Evolutionary conservation across 2,329 filamentous ascomycete species (phyloP).

Genomic region (Amauroascus niger): DNA sequence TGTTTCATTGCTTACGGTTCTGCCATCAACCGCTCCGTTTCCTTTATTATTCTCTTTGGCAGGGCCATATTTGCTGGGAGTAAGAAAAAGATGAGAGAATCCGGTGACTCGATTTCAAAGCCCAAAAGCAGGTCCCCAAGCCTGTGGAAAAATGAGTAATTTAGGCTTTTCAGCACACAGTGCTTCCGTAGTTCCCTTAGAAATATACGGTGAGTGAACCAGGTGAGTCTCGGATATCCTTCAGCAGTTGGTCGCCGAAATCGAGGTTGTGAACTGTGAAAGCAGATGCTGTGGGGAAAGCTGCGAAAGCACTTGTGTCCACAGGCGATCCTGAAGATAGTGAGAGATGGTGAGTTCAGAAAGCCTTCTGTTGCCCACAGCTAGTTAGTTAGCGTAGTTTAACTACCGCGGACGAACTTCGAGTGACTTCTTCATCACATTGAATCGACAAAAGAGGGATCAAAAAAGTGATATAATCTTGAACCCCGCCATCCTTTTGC

Average conservation of each 20-base stretch:
- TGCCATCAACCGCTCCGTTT: constrained; percentile 92
- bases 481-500: background rate
- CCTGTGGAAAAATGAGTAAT: background rate
- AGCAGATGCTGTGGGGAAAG: no score
- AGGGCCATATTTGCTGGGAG: constrained; percentile 49
- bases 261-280: no score
- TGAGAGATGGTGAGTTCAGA: background rate
- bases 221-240: no score
- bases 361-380: background rate
- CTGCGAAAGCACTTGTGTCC: background rate
- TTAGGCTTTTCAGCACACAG: background rate
- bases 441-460: background rate
- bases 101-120: background rate
- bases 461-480: background rate
- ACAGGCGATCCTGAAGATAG: background rate
- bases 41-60: constrained; percentile 95
- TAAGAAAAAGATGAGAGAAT: background rate
- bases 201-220: background rate
- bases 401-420: no score
- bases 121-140: background rate
- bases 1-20: constrained; percentile 62
- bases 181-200: background rate
- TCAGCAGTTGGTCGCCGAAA: no score
- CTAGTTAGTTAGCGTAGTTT: no score
- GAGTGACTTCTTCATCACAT: no score